Base-by-base conservation (phyloP, 345 rosid species). In the Erodium maritimum region DNA sequence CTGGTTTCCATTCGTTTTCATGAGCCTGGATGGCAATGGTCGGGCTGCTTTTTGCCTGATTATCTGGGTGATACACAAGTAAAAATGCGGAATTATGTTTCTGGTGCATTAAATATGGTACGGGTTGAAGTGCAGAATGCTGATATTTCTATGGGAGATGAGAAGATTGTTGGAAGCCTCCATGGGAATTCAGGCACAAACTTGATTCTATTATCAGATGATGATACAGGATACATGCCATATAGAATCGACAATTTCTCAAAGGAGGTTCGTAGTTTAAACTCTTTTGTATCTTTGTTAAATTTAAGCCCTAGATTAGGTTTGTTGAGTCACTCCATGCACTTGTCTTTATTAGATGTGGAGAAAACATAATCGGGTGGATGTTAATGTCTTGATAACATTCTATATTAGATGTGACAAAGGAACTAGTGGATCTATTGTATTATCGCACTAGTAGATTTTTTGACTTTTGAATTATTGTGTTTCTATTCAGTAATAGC, bases 21-120 rank as follows among this genome's bases (percentile, higher is more conserved):
- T 66, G 98, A 88, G 75, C 90, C 95, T 67, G 96, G 98, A 69
- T 91, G 96, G 90, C 85, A 88, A 65, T 91, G 98, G 98, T 88
- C 96, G 2, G 90, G 97, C 69, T 79, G 96, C 82, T 91, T 91
- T 77, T 79, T 82, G 76, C 96, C 98, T 54, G 96, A 88, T 80
- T 85, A 77, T 74, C 76, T 91, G 48, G 98, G 96, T 60, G 98
- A 91, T 71, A 86, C 90, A 50, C 96, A 88, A 75, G 81, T 91
- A 65, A 91, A 91, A 79, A 76, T 86, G 77, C 65, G 96, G 78
- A 88, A 91, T 65, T 80, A 80, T 66, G 78, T 76, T 24, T 77
- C 86, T 69, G 87, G 88, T 60, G 72, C 75, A n/a, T 52, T 82
- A 58, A 79, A 73, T 65, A 88, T 82, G 87, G 80, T 88, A 74